A percentile compares a stretch with the other conserved stretches of the same genome.
phyloP scores from a whole-genome alignment of 164 flowering plant species.

The Vitis cinerea region DNA sequence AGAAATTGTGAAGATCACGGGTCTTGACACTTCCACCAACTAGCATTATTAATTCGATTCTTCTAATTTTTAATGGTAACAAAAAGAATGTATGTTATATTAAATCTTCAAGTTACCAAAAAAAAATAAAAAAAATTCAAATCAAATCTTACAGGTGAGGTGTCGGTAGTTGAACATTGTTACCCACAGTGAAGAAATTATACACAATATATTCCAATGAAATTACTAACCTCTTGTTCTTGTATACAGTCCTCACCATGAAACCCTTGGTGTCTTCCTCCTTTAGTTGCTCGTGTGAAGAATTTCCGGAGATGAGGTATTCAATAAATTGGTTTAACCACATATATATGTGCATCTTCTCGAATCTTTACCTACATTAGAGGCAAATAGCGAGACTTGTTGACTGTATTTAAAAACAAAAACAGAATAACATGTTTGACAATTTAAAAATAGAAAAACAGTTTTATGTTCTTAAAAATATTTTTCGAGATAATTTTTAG shows the following conservation, averaged over 20 bases:
- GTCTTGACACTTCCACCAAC: no score
- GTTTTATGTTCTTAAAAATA: no score
- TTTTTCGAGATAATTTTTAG: no score
- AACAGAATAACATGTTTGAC: no score
- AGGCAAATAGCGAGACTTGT: background rate
- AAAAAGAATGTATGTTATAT: no score
- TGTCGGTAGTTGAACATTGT: background rate
- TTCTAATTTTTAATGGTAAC: no score
- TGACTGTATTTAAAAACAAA: background rate
- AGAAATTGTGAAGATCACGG: no score
- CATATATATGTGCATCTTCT: background rate
- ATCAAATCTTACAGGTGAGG: background rate
- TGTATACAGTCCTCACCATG: background rate
- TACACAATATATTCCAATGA: background rate
- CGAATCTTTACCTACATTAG: background rate
- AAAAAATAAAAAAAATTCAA: no score
- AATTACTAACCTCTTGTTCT: slow-evolving; percentile 1
- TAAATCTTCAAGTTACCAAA: no score
- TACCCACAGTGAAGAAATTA: background rate
- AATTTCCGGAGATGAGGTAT: background rate
- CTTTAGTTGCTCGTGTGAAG: background rate
- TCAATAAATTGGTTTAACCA: background rate
- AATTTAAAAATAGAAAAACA: no score
- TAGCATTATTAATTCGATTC: no score
- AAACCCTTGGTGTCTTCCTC: background rate